phyloP scores from a whole-genome alignment of 768 basidiomycete genomes.

The Melanogaster broomeanus region DNA sequence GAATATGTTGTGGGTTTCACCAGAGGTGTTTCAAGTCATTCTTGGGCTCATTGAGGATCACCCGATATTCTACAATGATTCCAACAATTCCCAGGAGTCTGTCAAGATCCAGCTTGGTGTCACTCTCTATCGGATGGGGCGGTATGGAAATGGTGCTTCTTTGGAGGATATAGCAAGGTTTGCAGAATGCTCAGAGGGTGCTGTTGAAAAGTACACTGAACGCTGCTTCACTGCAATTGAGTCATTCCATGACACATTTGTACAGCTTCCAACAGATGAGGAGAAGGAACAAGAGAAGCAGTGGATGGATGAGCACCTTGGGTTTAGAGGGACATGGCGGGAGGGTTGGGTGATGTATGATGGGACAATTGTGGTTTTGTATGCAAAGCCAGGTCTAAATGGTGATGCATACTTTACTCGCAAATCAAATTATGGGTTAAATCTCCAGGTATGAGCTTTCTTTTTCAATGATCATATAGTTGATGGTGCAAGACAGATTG shows the following conservation, averaged over 20 bases:
- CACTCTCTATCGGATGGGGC: slow-evolving; percentile 28
- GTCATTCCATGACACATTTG: slow-evolving; percentile 32
- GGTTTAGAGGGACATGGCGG: slow-evolving; percentile 33
- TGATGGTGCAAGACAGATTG: too few species aligned
- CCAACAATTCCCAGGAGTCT: too few species aligned
- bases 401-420: slow-evolving; percentile 38
- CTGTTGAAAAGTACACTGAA: slow-evolving; percentile 29
- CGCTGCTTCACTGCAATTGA: slow-evolving; percentile 34
- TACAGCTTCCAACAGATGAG: slow-evolving; percentile 31
- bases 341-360: slow-evolving; percentile 41
- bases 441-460: too few species aligned
- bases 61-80: too few species aligned
- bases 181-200: too few species aligned
- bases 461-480: too few species aligned
- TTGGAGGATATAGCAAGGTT: slow-evolving; percentile 26
- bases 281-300: slow-evolving; percentile 36
- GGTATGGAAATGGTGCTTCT: slow-evolving; percentile 34
- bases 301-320: slow-evolving; percentile 36
- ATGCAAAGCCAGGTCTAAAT: slow-evolving; percentile 27
- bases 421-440: slow-evolving; percentile 35
- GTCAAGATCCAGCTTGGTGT: slow-evolving; percentile 26
- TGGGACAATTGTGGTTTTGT: slow-evolving; percentile 35
- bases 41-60: too few species aligned
- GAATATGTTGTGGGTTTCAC: neutral
- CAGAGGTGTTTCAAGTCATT: too few species aligned